Evolutionary conservation across 805 yeast species (phyloP), one percentile per base, ranked within the genome.

Genomic region (Ascoidea rubescens): DNA sequence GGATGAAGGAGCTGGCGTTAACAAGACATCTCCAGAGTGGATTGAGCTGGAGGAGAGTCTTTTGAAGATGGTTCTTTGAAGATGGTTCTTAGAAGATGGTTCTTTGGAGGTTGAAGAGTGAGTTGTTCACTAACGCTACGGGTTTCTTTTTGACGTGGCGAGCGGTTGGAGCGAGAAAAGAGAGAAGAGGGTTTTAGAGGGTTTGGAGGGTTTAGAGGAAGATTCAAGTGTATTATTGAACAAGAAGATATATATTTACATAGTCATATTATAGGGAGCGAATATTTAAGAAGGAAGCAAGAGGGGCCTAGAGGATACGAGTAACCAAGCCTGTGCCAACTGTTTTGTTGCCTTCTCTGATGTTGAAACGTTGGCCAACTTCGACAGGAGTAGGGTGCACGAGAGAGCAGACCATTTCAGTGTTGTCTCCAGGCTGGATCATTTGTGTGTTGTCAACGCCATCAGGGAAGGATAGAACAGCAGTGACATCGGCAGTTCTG

Each of bases 301-400:
- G 28, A 21, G 2, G 28, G 28, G 28, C 28, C 28, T 84, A 91
- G 59, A 87, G 69, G 70, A 88, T 82, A 73, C 96, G 84, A 64
- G 99, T 93, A 63, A 93, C 80, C 76, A 93, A 76, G 77, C 99
- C 99, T 60, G 99, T 93, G 72, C 96, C 99, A 60, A 93, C 97
- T 59, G 99, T 93, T 77, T 85, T 87, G 70, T 97, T 97, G 75
- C 98, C 97, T 77, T 93, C 99, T 82, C 99, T 93, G 70, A 93
- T 79, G 82, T 93, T 93, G 85, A 93, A 93, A 75, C 98, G 87
- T 78, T 90, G 96, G 70, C 95, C 95, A 64, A 84, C 83, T 78
- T 93, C 99, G 58, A 93, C 65, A 56, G 98, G 95, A 61, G 95
- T 87, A 69, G 96, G 93, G 74, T 80, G 87, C 58, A 85, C 82